Percentiles rank a stretch among this genome's conserved stretches.
Conservation (phyloP, 2,329 filamentous ascomycete species). For the Neofusicoccum parvum region DNA sequence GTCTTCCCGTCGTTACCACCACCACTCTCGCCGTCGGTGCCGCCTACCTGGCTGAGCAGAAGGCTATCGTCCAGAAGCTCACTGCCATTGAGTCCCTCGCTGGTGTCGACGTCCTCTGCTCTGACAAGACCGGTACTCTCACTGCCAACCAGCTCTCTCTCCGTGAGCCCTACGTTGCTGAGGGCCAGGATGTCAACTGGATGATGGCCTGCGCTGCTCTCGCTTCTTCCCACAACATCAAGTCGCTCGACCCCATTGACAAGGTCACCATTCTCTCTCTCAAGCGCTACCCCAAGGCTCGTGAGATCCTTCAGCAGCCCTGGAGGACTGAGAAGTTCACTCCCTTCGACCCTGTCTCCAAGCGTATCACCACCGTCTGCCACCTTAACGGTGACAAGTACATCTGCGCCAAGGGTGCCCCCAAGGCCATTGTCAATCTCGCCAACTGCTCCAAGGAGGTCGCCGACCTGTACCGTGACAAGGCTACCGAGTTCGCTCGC, state of each 20-base stretch:
- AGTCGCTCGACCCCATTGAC: conserved; percentile 77
- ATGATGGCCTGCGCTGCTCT: conserved; percentile 81
- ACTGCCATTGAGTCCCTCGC: conserved; percentile 77
- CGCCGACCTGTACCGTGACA: conserved; percentile 68
- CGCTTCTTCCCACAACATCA: conserved; percentile 77
- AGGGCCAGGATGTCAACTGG: conserved; percentile 79
- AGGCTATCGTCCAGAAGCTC: conserved; percentile 78
- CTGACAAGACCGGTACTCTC: conserved; percentile 79
- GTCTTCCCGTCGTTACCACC: conserved; percentile 77
- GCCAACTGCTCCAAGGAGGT: conserved; percentile 68
- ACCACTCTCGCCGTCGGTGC: conserved; percentile 77
- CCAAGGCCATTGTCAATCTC: conserved; percentile 72
- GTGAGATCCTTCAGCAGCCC: conserved; percentile 72
- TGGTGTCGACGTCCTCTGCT: conserved; percentile 76
- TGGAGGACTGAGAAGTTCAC: conserved; percentile 79
- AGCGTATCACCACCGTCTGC: conserved; percentile 73
- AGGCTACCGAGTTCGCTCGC: conserved; percentile 73
- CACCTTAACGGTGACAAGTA: conserved; percentile 70
- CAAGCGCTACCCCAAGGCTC: conserved; percentile 75
- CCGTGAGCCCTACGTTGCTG: conserved; percentile 74
- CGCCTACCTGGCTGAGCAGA: conserved; percentile 75
- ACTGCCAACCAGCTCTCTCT: conserved; percentile 76
- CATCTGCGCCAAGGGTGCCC: conserved; percentile 75
- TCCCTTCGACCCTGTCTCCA: conserved; percentile 77
- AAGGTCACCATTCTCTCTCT: conserved; percentile 77